Evolutionary conservation across 352 stramenopile species (phyloP).

Genomic region (Phytopythium chamaehyphon): DNA sequence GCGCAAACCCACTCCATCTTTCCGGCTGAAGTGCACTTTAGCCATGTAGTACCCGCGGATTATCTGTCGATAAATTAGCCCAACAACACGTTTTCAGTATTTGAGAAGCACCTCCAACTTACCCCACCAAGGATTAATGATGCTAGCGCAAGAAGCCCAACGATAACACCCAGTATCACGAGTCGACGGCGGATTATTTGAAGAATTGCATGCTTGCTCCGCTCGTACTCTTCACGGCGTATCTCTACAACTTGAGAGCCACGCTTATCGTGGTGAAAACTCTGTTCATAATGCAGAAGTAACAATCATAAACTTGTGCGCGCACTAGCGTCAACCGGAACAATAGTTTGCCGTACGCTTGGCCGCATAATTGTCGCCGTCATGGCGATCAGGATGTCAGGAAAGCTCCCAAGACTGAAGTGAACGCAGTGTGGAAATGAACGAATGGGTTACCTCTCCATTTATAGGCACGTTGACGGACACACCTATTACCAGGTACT

Average conservation of each 20-base stretch:
- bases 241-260: conserved; percentile 66
- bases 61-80: conserved; percentile 22
- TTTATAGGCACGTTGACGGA: too few relatives aligned
- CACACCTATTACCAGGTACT: too few relatives aligned
- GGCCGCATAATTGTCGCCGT: conserved; percentile 60
- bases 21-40: conserved; percentile 39
- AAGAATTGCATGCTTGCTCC: conserved; percentile 67
- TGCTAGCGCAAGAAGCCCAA: conserved; percentile 37
- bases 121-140: conserved; percentile 51
- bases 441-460: too few relatives aligned
- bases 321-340: background rate
- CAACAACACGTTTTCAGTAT: background rate
- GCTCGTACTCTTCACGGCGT: conserved; percentile 63
- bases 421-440: too few relatives aligned
- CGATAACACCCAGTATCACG: conserved; percentile 51
- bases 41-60: conserved; percentile 39
- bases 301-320: background rate
- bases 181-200: conserved; percentile 70
- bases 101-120: conserved; percentile 4
- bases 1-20: conserved; percentile 19
- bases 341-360: conserved; percentile 27
- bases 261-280: conserved; percentile 62
- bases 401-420: background rate
- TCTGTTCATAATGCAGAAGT: conserved; percentile 32
- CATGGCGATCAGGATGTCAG: conserved; percentile 4